Percentiles rank a stretch among this genome's conserved stretches.
Conservation (phyloP, 2,329 filamentous ascomycete genomes). For the Bisporella sp. region DNA sequence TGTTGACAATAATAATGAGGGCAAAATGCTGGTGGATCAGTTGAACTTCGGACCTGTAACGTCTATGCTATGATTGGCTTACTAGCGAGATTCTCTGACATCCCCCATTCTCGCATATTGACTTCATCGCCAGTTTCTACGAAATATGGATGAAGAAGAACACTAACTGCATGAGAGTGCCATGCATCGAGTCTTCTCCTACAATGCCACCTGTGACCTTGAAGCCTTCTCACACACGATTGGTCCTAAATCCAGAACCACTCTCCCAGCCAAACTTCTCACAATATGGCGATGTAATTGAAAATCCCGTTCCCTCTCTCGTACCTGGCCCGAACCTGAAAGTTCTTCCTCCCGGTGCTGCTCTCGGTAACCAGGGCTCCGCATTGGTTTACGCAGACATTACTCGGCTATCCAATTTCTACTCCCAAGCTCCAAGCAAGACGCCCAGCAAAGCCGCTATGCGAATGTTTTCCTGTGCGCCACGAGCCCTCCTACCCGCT, state of each 20-base stretch:
- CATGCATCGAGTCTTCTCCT: not conserved
- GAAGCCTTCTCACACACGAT: not conserved
- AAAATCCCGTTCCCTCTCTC: conserved; percentile 58
- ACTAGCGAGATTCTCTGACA: too few species aligned
- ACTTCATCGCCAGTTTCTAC: too few species aligned
- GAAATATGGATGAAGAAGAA: too few species aligned
- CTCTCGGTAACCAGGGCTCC: conserved; percentile 75
- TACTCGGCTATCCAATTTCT: conserved; percentile 65
- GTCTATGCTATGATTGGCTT: too few species aligned
- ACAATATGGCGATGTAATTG: conserved; percentile 76
- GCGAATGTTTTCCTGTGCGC: conserved; percentile 85
- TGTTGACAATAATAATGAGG: too few species aligned
- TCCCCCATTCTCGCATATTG: too few species aligned
- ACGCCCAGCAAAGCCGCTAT: conserved; percentile 55
- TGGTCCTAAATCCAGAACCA: conserved; percentile 49
- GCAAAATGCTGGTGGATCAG: too few species aligned
- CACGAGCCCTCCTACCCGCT: conserved; percentile 44
- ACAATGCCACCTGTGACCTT: conserved; percentile 16
- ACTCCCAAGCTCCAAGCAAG: conserved; percentile 56
- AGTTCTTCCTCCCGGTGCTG: conserved; percentile 35
- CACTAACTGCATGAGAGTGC: too few species aligned
- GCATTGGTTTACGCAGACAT: conserved; percentile 83
- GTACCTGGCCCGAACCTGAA: conserved; percentile 36
- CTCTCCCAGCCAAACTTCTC: conserved; percentile 65
- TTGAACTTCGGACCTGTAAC: too few species aligned